A percentile compares a stretch with the other conserved stretches of the same genome.
phyloP scores from a whole-genome alignment of 2,329 filamentous ascomycete species.

The Phoma sp. region DNA sequence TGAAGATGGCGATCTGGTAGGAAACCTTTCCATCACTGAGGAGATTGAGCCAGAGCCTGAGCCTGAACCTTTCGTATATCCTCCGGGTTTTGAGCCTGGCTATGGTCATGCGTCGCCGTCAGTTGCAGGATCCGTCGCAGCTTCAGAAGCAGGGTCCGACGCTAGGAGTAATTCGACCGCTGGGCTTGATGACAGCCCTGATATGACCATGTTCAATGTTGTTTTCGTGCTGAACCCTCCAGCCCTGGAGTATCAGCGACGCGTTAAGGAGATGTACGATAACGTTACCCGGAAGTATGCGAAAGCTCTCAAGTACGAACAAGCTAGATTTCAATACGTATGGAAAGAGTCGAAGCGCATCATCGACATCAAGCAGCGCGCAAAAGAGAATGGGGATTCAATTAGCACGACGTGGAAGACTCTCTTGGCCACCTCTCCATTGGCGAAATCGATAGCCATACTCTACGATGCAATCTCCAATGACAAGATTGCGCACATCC shows the following conservation, averaged over 20 bases:
- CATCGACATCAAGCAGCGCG: slow-evolving; percentile 79
- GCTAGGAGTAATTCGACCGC: slow-evolving; percentile 49
- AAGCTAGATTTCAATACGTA: slow-evolving; percentile 87
- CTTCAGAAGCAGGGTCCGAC: slow-evolving; percentile 48
- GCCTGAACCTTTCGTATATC: slow-evolving; percentile 40
- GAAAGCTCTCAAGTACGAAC: slow-evolving; percentile 90
- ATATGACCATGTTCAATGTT: slow-evolving; percentile 98
- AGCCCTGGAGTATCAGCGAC: slow-evolving; percentile 73
- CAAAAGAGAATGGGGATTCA: slow-evolving; percentile 69
- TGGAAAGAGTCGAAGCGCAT: slow-evolving; percentile 90
- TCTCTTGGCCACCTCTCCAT: slow-evolving; percentile 73
- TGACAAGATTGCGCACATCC: slow-evolving; percentile 84
- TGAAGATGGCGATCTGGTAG: slow-evolving; percentile 28
- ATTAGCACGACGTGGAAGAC: slow-evolving; percentile 73
- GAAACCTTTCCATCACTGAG: slow-evolving; percentile 27
- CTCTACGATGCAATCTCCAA: slow-evolving; percentile 81
- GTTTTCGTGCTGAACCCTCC: slow-evolving; percentile 89
- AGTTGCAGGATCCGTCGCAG: slow-evolving; percentile 35
- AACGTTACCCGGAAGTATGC: slow-evolving; percentile 92
- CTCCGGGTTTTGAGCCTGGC: slow-evolving; percentile 47
- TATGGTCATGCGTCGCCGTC: slow-evolving; percentile 48
- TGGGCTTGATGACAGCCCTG: slow-evolving; percentile 57
- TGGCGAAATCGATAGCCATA: slow-evolving; percentile 82
- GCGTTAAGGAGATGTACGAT: slow-evolving; percentile 80
- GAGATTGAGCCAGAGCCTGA: slow-evolving; percentile 19